Evolutionary conservation across 176 grass and related monocot species (phyloP).

Genomic region (Musa troglodytarum): DNA sequence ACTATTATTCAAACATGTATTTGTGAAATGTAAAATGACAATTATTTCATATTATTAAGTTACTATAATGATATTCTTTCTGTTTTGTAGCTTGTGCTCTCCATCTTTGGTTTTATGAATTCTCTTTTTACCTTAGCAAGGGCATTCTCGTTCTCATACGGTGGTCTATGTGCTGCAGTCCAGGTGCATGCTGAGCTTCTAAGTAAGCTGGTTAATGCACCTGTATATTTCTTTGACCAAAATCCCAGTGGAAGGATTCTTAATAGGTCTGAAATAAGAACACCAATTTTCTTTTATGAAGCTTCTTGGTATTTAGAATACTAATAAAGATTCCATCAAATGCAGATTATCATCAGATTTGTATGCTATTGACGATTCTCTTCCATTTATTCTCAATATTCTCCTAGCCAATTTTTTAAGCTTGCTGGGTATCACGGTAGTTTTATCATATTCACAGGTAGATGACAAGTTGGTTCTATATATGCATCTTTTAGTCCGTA

Average conservation of each 20-base stretch:
- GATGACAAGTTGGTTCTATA: constrained; percentile 16
- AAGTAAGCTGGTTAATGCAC: constrained; percentile 56
- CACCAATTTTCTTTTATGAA: not conserved
- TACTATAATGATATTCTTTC: not conserved
- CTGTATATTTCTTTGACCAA: constrained; percentile 76
- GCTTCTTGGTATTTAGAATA: constrained; percentile 4
- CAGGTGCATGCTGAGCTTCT: constrained; percentile 74
- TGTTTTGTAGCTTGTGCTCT: constrained; percentile 52
- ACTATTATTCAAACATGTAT: not conserved
- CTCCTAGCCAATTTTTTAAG: constrained; percentile 84
- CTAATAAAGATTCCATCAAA: constrained; percentile 7
- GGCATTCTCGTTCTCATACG: constrained; percentile 86
- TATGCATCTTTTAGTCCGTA: not conserved
- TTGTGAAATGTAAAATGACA: not conserved
- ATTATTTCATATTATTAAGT: not conserved
- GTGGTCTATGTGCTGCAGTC: constrained; percentile 73
- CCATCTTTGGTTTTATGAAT: constrained; percentile 75
- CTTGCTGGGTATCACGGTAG: constrained; percentile 60
- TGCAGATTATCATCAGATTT: constrained; percentile 91
- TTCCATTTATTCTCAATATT: constrained; percentile 99
- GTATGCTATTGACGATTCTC: constrained; percentile 87
- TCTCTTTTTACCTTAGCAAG: constrained; percentile 80
- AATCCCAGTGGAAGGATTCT: constrained; percentile 82
- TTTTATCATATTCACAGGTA: constrained; percentile 94
- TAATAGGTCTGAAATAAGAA: constrained; percentile 48